phyloP scores from a whole-genome alignment of 306 rosid species.

The Lathyrus aphaca region DNA sequence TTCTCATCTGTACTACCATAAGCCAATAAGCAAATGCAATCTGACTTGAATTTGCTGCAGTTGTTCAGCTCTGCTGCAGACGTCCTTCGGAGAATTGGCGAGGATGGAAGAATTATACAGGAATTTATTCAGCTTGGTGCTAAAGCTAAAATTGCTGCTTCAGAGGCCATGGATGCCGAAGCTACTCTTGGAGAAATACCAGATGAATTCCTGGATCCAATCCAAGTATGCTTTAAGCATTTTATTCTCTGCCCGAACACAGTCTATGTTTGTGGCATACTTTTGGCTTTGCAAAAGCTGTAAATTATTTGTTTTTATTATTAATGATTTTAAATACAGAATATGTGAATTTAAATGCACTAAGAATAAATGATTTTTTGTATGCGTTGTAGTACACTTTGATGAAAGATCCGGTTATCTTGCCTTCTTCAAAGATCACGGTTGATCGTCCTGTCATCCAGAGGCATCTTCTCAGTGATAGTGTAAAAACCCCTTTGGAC shows the following conservation, averaged over 20 bases:
- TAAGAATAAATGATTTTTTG: background rate
- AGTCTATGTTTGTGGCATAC: background rate
- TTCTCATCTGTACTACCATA: constrained; percentile 16
- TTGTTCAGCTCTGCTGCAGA: constrained; percentile 90
- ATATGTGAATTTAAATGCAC: background rate
- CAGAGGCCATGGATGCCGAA: constrained; percentile 94
- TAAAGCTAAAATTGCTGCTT: constrained; percentile 90
- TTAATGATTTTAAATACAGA: background rate
- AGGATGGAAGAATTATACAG: constrained; percentile 80
- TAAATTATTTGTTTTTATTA: background rate
- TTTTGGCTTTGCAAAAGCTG: background rate
- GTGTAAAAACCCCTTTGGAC: constrained; percentile 48
- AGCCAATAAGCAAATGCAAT: constrained; percentile 32
- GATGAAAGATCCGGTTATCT: constrained; percentile 98
- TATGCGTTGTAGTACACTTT: constrained; percentile 75
- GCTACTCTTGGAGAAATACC: constrained; percentile 96
- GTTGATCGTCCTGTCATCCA: constrained; percentile 94
- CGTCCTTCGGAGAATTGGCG: constrained; percentile 83
- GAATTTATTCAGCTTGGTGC: constrained; percentile 82
- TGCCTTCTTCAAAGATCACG: constrained; percentile 92
- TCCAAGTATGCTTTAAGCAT: constrained; percentile 63
- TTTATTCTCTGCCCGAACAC: background rate
- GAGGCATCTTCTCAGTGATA: constrained; percentile 98
- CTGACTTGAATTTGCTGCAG: constrained; percentile 55
- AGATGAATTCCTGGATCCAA: constrained; percentile 99